Evolutionary conservation across 352 stramenopile species (phyloP).

Genomic region (Hyaloperonospora arabidopsidis): DNA sequence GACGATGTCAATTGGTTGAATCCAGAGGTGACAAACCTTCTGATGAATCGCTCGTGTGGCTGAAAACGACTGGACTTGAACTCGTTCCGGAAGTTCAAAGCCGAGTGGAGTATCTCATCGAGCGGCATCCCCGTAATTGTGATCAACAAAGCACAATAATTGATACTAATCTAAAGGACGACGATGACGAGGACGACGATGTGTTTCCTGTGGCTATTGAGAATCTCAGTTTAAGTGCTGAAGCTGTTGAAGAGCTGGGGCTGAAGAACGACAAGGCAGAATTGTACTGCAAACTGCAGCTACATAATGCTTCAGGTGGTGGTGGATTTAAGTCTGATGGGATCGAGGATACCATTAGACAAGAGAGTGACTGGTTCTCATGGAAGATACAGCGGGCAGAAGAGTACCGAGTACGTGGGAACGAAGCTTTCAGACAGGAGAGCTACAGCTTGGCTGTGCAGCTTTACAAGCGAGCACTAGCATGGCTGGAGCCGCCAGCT

Average conservation of each 20-base stretch:
- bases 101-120: conserved; percentile 15
- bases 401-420: conserved; percentile 43
- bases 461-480: conserved; percentile 43
- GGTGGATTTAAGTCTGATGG: background rate
- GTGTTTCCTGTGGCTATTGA: conserved; percentile 24
- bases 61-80: conserved; percentile 20
- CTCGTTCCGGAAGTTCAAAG: conserved; percentile 25
- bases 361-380: conserved; percentile 34
- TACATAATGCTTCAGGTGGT: conserved; percentile 1
- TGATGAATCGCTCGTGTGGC: conserved; percentile 8
- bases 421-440: conserved; percentile 45
- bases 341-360: background rate
- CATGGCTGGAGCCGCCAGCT: conserved; percentile 46
- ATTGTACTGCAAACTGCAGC: conserved; percentile 30
- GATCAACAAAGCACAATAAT: background rate
- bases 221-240: conserved; percentile 22
- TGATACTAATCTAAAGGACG: background rate
- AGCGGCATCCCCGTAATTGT: background rate
- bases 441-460: conserved; percentile 26
- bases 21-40: conserved; percentile 1
- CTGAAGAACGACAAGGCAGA: conserved; percentile 7
- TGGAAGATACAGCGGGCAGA: conserved; percentile 41
- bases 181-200: conserved; percentile 7
- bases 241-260: conserved; percentile 12
- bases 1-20: background rate